These are phyloP conservation scores for Stevia rebaudiana DNA, from an alignment of 140 eudicot species.

Conservation along the genomic window DNA sequence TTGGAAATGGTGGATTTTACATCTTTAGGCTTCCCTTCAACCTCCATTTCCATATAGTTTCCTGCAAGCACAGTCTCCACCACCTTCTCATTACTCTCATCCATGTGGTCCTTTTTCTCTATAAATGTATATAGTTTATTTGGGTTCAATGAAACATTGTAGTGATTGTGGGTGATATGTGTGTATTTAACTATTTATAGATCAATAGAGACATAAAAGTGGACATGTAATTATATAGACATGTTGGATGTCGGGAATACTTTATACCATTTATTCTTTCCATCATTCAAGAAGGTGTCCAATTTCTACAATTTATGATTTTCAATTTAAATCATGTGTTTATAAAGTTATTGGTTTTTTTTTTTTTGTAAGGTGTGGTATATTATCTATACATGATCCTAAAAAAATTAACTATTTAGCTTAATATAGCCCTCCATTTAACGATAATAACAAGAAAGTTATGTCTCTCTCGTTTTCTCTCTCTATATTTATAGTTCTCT, in stretches of 20 bases:
- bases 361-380: too few species aligned
- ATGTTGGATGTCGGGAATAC: conserved; percentile 40
- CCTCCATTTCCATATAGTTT: conserved; percentile 91
- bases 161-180: conserved; percentile 27
- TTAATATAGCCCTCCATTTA: too few species aligned
- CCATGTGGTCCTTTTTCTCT: conserved; percentile 20
- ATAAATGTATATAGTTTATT: background rate
- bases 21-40: conserved; percentile 50
- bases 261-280: conserved; percentile 31
- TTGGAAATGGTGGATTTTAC: conserved; percentile 59
- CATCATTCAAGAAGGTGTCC: background rate
- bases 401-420: too few species aligned
- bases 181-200: conserved; percentile 44
- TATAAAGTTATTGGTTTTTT: too few species aligned
- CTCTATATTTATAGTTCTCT: too few species aligned
- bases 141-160: conserved; percentile 26
- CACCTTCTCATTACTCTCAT: conserved; percentile 47
- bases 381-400: too few species aligned
- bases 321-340: too few species aligned
- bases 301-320: background rate
- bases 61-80: conserved; percentile 89
- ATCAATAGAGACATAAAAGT: conserved; percentile 35
- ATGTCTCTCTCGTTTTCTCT: too few species aligned
- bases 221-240: conserved; percentile 27
- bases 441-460: too few species aligned